These are phyloP conservation scores for Crithidia acanthocephali DNA, from an alignment of 208 protist genomes.

Conservation along the genomic window DNA sequence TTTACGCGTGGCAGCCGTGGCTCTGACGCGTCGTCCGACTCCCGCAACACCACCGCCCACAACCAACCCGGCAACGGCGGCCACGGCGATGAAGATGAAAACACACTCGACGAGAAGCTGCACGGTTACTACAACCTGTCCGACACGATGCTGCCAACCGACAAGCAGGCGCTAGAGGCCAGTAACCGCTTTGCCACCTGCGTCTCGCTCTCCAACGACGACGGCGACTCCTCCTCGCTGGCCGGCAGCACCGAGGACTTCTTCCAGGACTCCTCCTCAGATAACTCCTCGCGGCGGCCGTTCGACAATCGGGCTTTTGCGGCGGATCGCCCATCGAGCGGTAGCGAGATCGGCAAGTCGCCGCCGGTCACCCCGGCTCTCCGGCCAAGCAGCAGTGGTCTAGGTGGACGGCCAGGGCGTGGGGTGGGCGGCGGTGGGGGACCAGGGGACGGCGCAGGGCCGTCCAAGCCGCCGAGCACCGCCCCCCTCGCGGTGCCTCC, in stretches of 20 bases:
- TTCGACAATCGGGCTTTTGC: constrained; percentile 22
- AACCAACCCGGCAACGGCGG: not conserved
- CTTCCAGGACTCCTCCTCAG: constrained; percentile 7
- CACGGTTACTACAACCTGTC: constrained; percentile 14
- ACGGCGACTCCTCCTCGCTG: constrained; percentile 3
- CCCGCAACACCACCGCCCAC: constrained; percentile 19
- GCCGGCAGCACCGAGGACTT: constrained; percentile 22
- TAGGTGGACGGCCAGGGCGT: not conserved
- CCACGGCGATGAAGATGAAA: not conserved
- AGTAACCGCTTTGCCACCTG: constrained; percentile 49
- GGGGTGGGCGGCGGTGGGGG: not conserved
- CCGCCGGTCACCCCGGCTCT: not conserved
- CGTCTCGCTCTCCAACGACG: constrained; percentile 20
- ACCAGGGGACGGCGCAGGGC: not conserved
- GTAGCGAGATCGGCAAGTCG: constrained; percentile 2
- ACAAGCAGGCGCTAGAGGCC: constrained; percentile 12
- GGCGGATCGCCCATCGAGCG: constrained; percentile 1
- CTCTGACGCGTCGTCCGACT: constrained; percentile 13
- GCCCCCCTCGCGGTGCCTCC: constrained; percentile 19
- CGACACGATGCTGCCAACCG: not conserved
- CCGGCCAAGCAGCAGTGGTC: not conserved
- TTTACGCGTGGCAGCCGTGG: not conserved
- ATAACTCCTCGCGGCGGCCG: not conserved
- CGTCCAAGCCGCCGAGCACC: constrained; percentile 2
- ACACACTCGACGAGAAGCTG: not conserved